These are phyloP conservation scores for Uronychia setigera DNA, from an alignment of 73 alveolate genomes.

Conservation along the genomic window DNA sequence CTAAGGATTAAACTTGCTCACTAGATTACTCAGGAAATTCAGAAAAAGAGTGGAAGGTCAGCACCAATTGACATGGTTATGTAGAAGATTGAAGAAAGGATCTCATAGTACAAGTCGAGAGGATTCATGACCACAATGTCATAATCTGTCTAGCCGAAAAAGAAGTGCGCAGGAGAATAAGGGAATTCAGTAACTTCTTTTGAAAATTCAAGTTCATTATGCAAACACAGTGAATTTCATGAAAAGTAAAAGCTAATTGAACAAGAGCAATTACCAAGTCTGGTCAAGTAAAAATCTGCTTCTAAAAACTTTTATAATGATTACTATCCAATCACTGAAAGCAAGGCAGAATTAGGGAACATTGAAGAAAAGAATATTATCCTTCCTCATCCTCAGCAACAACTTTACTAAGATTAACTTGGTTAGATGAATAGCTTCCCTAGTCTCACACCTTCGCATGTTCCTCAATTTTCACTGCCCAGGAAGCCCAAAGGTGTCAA, in stretches of 20 bases:
- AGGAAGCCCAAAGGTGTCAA: neutral
- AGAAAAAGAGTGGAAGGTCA: neutral
- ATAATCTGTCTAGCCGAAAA: too few species aligned
- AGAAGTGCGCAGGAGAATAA: too few species aligned
- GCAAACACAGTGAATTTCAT: neutral
- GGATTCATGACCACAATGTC: too few species aligned
- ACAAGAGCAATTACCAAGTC: neutral
- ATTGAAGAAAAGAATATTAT: too few species aligned
- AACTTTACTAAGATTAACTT: too few species aligned
- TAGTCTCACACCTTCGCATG: neutral
- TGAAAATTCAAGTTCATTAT: neutral
- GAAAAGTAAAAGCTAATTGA: neutral
- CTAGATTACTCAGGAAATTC: neutral
- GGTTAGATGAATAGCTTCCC: too few species aligned
- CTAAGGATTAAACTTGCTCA: neutral
- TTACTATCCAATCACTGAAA: too few species aligned
- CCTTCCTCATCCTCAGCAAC: too few species aligned
- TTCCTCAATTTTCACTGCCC: neutral
- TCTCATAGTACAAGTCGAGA: neutral
- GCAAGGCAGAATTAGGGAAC: too few species aligned
- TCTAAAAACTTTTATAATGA: too few species aligned
- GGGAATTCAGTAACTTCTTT: neutral
- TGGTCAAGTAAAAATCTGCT: neutral
- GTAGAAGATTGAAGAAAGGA: constrained; percentile 7
- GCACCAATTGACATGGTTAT: constrained; percentile 10